Evolutionary conservation across 208 protist species (phyloP).

Genomic region (Leishmania lainsoni): DNA sequence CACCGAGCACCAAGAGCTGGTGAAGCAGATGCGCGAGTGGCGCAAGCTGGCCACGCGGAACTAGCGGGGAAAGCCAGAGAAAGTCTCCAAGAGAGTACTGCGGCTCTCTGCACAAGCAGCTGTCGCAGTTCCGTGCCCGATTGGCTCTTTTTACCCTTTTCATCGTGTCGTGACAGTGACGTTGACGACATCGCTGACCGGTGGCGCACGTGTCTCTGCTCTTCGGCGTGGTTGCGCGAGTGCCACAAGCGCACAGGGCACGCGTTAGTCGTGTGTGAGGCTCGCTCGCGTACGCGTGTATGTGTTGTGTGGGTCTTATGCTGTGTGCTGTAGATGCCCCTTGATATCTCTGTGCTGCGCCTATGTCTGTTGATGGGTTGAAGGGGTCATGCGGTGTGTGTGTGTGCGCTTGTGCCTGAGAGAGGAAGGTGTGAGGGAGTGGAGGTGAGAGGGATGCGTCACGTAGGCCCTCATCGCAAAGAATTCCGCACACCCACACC

Average conservation of each 20-base stretch:
- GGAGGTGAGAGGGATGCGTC: neutral
- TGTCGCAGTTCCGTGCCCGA: neutral
- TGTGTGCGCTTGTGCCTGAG: neutral
- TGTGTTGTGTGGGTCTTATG: neutral
- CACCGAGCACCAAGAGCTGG: constrained; percentile 68
- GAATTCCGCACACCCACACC: neutral
- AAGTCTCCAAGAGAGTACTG: neutral
- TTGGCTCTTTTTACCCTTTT: neutral
- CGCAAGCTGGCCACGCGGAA: constrained; percentile 62
- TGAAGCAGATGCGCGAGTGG: constrained; percentile 81
- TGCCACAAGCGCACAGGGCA: neutral
- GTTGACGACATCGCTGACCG: neutral
- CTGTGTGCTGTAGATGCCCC: too few relatives aligned
- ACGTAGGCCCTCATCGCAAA: neutral
- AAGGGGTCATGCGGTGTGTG: neutral
- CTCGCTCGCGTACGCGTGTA: neutral
- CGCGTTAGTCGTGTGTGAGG: neutral
- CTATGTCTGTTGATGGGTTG: neutral
- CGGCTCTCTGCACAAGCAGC: neutral
- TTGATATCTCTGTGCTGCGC: neutral
- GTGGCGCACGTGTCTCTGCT: neutral
- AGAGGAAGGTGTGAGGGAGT: neutral
- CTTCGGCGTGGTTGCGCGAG: neutral
- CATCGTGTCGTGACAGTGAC: neutral
- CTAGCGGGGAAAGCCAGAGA: constrained; percentile 22